Evolutionary conservation across 2,329 filamentous ascomycete species (phyloP), one percentile per base, ranked within the genome.

Genomic region (Monosporascus ibericus): DNA sequence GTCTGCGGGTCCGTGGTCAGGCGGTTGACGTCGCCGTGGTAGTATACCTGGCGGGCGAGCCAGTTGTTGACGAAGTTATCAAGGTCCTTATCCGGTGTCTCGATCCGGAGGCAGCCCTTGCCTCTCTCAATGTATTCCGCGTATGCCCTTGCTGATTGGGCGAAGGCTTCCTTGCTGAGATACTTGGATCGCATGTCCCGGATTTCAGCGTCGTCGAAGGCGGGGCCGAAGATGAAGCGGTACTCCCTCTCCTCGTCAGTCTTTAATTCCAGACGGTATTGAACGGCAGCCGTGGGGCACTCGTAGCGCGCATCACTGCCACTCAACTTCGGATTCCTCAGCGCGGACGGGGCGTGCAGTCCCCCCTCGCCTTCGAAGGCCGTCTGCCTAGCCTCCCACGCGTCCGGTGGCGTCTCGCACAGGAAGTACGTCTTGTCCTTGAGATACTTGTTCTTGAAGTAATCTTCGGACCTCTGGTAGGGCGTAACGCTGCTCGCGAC

Each of bases 31-130:
- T 81, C 78, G 49, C 79, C 79, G 59, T 82, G 79, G 63, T 82
- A 82, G 69, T 76, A 81, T 17, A 77, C 71, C 58, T 82, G 79
- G 7, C 79, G 77, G 15, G 79, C 75, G 11, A 82, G 69, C 79
- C 79, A 82, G 64, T 81, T 73, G 67, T 82, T 82, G 63, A 82
- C 74, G 55, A 81, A 77, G 60, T 81, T 79, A 64, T 82, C 75
- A 15, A 82, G 69, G 17, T 72, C 73, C 52, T 74, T 72, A 61
- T 82, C 79, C 1, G 78, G 79, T 0, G 78, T 80, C 53, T 76
- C 69, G n/a, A 81, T 75, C 30, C 68, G 67, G 34, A 82, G 65
- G 55, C 76, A 79, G 2, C 79, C 79, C 18, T 66, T 65, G 7
- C 79, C 79, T 48, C 68, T 59, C n/a, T 70, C 66, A 48, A 81